Conservation (phyloP, 805 yeast genomes). For the Candida lessepsii region DNA sequence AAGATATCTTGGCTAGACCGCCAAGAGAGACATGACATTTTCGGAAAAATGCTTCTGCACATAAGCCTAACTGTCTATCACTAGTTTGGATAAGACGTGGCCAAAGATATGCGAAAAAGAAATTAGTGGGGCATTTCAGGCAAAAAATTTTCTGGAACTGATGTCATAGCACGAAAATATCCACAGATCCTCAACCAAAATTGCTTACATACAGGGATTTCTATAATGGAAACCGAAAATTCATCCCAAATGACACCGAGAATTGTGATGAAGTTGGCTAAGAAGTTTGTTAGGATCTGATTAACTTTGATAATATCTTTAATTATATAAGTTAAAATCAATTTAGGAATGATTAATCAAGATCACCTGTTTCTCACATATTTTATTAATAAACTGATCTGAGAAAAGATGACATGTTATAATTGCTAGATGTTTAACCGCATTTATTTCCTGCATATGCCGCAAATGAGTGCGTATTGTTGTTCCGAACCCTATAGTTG, state of each 20-base stretch:
- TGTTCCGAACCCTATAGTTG: constrained; percentile 5
- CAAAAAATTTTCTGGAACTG: neutral
- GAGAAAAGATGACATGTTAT: neutral
- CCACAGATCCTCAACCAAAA: neutral
- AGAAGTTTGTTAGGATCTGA: no score
- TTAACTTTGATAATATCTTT: no score
- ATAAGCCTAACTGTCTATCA: no score
- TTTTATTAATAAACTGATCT: no score
- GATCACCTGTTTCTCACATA: no score
- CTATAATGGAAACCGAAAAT: constrained; percentile 1
- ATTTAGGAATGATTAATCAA: no score
- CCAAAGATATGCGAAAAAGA: no score
- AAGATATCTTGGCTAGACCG: neutral
- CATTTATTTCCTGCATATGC: neutral
- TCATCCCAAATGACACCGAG: constrained; percentile 5
- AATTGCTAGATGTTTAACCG: no score
- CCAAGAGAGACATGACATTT: neutral
- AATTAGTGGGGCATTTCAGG: constrained; percentile 2
- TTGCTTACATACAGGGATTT: neutral
- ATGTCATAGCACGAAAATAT: neutral
- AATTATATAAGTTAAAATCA: no score
- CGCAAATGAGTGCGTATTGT: neutral
- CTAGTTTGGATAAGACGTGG: no score
- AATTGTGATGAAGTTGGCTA: no score
- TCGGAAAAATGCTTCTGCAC: neutral